These are phyloP conservation scores for Noccaea bulbosa DNA, from an alignment of 345 rosid genomes.

Conservation along the genomic window DNA sequence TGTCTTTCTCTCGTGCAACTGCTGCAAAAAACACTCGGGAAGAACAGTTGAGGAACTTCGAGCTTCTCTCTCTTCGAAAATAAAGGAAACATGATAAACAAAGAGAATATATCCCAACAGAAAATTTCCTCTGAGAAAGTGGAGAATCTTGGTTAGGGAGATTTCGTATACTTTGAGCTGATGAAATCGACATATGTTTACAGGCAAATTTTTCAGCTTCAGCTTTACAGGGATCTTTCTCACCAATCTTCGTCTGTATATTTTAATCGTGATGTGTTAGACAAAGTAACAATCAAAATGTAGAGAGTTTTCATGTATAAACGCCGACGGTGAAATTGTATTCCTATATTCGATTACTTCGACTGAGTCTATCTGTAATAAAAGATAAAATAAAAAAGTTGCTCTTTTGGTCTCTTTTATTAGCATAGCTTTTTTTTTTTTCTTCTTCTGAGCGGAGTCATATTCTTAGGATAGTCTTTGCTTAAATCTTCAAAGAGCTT, in stretches of 20 bases:
- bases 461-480: too few relatives aligned
- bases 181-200: conserved; percentile 10
- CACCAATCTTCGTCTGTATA: conserved; percentile 22
- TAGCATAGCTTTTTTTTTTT: not conserved
- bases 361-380: conserved; percentile 7
- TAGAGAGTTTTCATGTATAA: conserved; percentile 34
- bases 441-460: too few relatives aligned
- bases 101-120: conserved; percentile 11
- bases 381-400: not conserved
- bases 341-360: conserved; percentile 9
- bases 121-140: conserved; percentile 3
- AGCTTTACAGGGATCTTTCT: conserved; percentile 16
- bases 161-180: not conserved
- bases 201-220: conserved; percentile 30
- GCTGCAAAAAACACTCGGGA: conserved; percentile 55
- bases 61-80: conserved; percentile 66
- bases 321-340: conserved; percentile 9
- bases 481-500: too few relatives aligned
- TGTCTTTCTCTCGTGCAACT: conserved; percentile 49
- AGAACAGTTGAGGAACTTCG: conserved; percentile 69
- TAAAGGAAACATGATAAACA: conserved; percentile 52
- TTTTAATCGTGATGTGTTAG: conserved; percentile 27
- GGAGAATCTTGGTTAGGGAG: conserved; percentile 7
- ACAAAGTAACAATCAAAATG: conserved; percentile 21
- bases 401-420: not conserved